A percentile compares a stretch with the other conserved stretches of the same genome.
phyloP scores from a whole-genome alignment of 2,329 filamentous ascomycete species.

The Ceratocystis papillata region DNA sequence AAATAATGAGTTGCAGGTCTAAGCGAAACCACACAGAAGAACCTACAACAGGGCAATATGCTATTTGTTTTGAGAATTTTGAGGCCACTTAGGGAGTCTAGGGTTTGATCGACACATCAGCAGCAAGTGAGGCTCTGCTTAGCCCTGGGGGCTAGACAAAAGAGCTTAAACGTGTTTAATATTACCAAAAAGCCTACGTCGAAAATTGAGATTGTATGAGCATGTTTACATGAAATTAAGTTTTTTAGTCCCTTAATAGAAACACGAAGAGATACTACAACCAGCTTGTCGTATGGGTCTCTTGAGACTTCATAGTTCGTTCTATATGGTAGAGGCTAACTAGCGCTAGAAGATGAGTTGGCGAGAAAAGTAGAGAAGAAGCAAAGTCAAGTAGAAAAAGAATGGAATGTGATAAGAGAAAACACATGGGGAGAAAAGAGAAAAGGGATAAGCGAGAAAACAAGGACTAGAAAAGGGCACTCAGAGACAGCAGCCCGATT shows the following conservation, averaged over 20 bases:
- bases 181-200: neutral
- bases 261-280: no score
- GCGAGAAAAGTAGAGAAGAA: neutral
- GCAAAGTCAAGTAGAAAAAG: neutral
- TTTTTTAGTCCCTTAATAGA: neutral
- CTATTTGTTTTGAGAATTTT: neutral
- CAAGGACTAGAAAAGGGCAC: neutral
- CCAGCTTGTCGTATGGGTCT: no score
- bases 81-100: neutral
- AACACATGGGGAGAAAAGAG: neutral
- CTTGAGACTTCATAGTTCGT: neutral
- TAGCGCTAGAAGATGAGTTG: neutral
- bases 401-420: neutral
- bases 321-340: neutral
- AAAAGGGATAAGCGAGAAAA: neutral
- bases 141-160: neutral
- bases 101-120: constrained; percentile 12
- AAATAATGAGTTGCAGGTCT: neutral
- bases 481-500: neutral
- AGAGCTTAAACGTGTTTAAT: neutral
- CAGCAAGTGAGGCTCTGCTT: constrained; percentile 4
- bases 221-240: neutral
- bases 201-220: constrained; percentile 12
- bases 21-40: neutral
- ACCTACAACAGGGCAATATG: neutral